A percentile compares a stretch with the other conserved stretches of the same genome.
phyloP scores from a whole-genome alignment of 768 basidiomycete species.

The Pulveroboletus ravenelii region DNA sequence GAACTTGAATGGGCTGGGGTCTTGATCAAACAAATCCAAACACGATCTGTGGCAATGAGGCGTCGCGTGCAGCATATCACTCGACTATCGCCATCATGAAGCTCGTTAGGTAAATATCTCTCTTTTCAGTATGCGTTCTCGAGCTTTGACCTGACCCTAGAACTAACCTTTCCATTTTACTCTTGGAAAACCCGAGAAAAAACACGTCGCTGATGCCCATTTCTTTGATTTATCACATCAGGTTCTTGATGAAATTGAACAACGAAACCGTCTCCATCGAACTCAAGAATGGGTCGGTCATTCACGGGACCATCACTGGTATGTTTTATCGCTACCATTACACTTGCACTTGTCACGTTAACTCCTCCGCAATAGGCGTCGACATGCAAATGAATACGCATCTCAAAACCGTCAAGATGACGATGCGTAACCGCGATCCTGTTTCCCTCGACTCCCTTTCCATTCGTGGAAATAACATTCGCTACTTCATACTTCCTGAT shows the following conservation, averaged over 20 bases:
- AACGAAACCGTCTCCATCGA: constrained; percentile 99
- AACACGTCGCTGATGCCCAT: constrained; percentile 16
- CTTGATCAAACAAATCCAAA: constrained; percentile 21
- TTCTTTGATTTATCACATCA: constrained; percentile 28
- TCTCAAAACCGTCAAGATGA: constrained; percentile 96
- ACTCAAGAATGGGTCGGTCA: constrained; percentile 93
- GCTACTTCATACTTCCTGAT: constrained; percentile 97
- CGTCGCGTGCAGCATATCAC: constrained; percentile 14
- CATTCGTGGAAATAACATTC: constrained; percentile 94
- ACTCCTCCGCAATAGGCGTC: constrained; percentile 57
- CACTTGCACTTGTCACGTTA: background rate
- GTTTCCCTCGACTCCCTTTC: constrained; percentile 83
- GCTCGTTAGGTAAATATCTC: constrained; percentile 64
- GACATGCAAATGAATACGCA: constrained; percentile 99
- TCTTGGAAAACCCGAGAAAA: constrained; percentile 5
- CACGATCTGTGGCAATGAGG: constrained; percentile 13
- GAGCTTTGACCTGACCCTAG: constrained; percentile 4
- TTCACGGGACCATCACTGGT: constrained; percentile 98
- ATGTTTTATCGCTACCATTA: constrained; percentile 20
- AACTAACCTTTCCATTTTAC: constrained; percentile 1
- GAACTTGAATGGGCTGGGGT: background rate
- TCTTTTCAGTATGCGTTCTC: background rate
- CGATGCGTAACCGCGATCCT: constrained; percentile 86
- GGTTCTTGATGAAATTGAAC: constrained; percentile 99
- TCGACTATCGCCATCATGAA: constrained; percentile 53